phyloP scores from a whole-genome alignment of 202 grass and related monocot species.

The Schoenoplectus tabernaemontani region DNA sequence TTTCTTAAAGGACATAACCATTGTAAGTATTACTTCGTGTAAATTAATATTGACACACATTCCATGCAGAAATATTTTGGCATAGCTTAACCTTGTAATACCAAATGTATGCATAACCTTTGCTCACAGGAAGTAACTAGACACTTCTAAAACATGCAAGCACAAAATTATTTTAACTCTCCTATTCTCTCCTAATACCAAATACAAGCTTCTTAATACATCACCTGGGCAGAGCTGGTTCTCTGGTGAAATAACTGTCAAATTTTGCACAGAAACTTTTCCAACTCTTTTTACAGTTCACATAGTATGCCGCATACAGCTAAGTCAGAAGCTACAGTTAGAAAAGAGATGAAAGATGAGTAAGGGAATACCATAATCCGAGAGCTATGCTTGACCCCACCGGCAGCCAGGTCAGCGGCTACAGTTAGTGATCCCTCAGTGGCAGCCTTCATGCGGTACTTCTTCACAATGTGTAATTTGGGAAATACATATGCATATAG shows the following conservation, averaged over 20 bases:
- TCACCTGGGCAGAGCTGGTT: not conserved
- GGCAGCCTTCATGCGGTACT: constrained; percentile 62
- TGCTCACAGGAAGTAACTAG: not conserved
- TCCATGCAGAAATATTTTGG: too few species aligned
- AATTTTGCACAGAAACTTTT: not conserved
- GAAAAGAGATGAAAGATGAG: not conserved
- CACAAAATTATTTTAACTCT: not conserved
- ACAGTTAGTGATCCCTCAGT: constrained; percentile 87
- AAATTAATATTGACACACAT: not conserved
- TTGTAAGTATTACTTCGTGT: not conserved
- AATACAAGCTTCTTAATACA: not conserved
- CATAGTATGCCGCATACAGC: too few species aligned
- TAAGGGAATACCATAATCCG: constrained; percentile 20
- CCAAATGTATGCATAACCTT: not conserved
- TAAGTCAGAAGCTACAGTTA: too few species aligned
- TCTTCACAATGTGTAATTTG: constrained; percentile 52
- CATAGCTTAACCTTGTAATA: not conserved
- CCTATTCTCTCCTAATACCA: not conserved
- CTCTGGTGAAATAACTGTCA: not conserved
- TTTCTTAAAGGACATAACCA: not conserved
- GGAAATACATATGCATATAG: constrained; percentile 68
- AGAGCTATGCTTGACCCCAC: constrained; percentile 33
- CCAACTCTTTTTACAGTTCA: not conserved
- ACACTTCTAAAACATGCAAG: not conserved
- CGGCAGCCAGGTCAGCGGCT: constrained; percentile 69